Conservation (phyloP, 2,329 filamentous ascomycete species). For the Ceratocystis smalleyi region DNA sequence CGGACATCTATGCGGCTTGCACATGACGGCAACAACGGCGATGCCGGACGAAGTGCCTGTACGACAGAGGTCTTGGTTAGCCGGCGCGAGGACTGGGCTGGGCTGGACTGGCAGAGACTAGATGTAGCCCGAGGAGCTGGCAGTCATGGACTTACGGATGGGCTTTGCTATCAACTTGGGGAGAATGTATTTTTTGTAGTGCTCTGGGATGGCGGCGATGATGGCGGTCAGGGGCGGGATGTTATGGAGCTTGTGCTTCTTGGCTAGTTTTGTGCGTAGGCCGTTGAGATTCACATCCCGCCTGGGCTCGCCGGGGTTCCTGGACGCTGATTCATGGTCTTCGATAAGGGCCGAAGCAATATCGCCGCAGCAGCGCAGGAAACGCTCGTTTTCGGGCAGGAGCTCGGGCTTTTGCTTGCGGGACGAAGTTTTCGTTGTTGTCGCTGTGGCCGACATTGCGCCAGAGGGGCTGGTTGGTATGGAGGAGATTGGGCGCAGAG, state of each 20-base stretch:
- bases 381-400: conserved; percentile 85
- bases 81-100: not conserved
- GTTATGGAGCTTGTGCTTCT: conserved; percentile 78
- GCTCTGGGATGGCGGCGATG: conserved; percentile 95
- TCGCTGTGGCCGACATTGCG: conserved; percentile 31
- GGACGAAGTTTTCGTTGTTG: conserved; percentile 47
- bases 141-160: conserved; percentile 44
- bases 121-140: too few relatives aligned
- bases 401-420: conserved; percentile 60
- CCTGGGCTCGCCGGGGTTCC: conserved; percentile 54
- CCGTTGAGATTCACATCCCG: conserved; percentile 89
- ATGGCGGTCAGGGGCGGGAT: conserved; percentile 91
- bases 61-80: not conserved
- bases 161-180: conserved; percentile 95
- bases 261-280: conserved; percentile 70
- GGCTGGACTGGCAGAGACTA: not conserved
- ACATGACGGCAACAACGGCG: conserved; percentile 97
- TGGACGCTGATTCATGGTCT: conserved; percentile 63
- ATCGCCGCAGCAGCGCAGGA: conserved; percentile 84
- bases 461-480: not conserved
- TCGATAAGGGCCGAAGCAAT: conserved; percentile 89
- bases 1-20: conserved; percentile 92
- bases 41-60: conserved; percentile 85
- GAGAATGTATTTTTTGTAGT: conserved; percentile 98
- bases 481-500: too few relatives aligned